Percentiles rank a stretch among this genome's conserved stretches.
Evolutionary conservation across 345 rosid genomes (phyloP).

Genomic region (Syzygium oleosum): DNA sequence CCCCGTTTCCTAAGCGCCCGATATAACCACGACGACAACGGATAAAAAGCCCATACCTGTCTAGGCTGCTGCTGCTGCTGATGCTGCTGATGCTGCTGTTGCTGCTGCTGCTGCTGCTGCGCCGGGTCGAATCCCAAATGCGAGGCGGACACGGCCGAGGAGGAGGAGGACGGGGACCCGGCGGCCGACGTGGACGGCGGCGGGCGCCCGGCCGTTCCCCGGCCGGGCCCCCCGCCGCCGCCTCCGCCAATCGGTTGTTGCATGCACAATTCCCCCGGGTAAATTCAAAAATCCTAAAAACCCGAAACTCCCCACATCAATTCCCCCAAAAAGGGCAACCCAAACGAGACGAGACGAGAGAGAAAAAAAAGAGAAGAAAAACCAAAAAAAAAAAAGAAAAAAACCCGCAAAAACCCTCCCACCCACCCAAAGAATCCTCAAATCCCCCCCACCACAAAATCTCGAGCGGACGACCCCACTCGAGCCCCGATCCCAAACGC

Average conservation of each 20-base stretch:
- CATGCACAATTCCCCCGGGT: constrained; percentile 19
- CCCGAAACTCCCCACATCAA: not conserved
- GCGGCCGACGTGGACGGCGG: constrained; percentile 84
- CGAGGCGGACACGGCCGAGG: constrained; percentile 78
- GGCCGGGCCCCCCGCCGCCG: constrained; percentile 81
- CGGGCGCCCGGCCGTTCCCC: constrained; percentile 64
- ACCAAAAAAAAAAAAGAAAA: not conserved
- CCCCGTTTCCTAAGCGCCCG: not conserved
- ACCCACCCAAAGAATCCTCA: not conserved
- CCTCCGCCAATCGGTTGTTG: constrained; percentile 82
- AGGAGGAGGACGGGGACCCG: constrained; percentile 92
- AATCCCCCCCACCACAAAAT: constrained; percentile 55
- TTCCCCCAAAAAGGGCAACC: not conserved
- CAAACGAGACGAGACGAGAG: not conserved
- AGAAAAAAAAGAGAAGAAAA: not conserved
- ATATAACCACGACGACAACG: not conserved
- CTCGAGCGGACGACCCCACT: constrained; percentile 8
- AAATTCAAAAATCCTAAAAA: not conserved
- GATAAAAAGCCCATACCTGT: not conserved
- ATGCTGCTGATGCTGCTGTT: constrained; percentile 16
- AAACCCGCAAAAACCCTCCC: constrained; percentile 7
- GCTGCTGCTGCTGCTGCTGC: constrained; percentile 20
- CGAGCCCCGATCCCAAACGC: constrained; percentile 48
- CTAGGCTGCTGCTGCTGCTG: not conserved
- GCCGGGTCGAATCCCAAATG: constrained; percentile 55